Conservation (phyloP, 495 filamentous ascomycete species). For the Aspergillus incahuasiensis region DNA sequence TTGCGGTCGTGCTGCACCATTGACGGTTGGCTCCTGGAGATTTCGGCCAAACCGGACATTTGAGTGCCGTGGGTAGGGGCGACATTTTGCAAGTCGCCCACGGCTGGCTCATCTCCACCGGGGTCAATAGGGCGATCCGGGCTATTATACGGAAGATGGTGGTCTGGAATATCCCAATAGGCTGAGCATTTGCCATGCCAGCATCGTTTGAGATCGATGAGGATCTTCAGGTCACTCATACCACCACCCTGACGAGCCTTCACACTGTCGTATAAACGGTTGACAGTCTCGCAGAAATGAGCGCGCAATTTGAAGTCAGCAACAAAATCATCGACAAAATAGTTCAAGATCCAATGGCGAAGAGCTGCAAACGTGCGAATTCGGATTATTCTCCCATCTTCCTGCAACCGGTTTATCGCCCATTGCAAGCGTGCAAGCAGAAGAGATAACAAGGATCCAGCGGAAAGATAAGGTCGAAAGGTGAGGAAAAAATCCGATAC, state of each 20-base stretch:
- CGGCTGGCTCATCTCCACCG: slow-evolving; percentile 50
- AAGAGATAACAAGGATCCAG: slow-evolving; percentile 71
- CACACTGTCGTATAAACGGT: slow-evolving; percentile 65
- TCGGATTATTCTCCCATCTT: slow-evolving; percentile 83
- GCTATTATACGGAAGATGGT: slow-evolving; percentile 46
- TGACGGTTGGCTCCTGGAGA: slow-evolving; percentile 10
- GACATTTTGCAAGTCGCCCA: slow-evolving; percentile 13
- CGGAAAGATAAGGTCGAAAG: slow-evolving; percentile 77
- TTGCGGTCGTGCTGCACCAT: slow-evolving; percentile 37
- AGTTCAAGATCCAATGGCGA: slow-evolving; percentile 97
- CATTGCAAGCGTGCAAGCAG: slow-evolving; percentile 80
- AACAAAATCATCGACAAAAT: slow-evolving; percentile 94
- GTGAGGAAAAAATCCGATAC: slow-evolving; percentile 98
- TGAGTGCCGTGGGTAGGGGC: slow-evolving; percentile 6
- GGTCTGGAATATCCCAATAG: slow-evolving; percentile 77
- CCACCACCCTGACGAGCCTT: slow-evolving; percentile 47
- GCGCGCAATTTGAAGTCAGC: slow-evolving; percentile 72
- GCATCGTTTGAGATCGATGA: slow-evolving; percentile 92
- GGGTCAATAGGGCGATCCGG: slow-evolving; percentile 69
- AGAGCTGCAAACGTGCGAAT: slow-evolving; percentile 95
- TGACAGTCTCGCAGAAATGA: slow-evolving; percentile 78
- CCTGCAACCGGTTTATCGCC: slow-evolving; percentile 76
- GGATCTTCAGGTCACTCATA: slow-evolving; percentile 80
- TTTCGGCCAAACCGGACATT: slow-evolving; percentile 28
- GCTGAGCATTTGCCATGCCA: slow-evolving; percentile 87